phyloP scores from a whole-genome alignment of 345 rosid genomes.

The Trapa bicornis region DNA sequence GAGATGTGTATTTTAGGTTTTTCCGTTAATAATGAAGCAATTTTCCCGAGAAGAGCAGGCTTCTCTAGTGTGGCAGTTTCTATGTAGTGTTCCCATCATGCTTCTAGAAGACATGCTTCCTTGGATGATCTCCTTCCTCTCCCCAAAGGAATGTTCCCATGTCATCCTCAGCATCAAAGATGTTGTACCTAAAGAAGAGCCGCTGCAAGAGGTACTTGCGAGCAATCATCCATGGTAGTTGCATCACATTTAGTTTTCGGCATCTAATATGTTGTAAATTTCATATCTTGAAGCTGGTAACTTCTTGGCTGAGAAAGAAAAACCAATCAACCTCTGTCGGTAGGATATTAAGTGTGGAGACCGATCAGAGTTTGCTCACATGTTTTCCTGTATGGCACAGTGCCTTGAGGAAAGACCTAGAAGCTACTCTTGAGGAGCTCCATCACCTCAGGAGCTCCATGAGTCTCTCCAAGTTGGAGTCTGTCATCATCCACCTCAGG shows the following conservation, averaged over 20 bases:
- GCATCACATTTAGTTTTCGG: constrained; percentile 11
- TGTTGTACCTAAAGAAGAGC: constrained; percentile 32
- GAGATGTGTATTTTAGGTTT: constrained; percentile 32
- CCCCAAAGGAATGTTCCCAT: constrained; percentile 27
- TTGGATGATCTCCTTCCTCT: constrained; percentile 49
- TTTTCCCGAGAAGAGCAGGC: constrained; percentile 50
- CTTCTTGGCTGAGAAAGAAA: constrained; percentile 34
- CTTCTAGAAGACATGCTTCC: constrained; percentile 51
- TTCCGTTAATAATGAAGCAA: constrained; percentile 44
- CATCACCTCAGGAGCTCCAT: constrained; percentile 25
- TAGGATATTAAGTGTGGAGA: constrained; percentile 14
- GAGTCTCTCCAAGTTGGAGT: constrained; percentile 21
- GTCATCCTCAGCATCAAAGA: constrained; percentile 26
- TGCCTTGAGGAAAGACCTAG: constrained; percentile 44
- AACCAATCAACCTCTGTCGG: constrained; percentile 16
- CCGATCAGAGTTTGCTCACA: constrained; percentile 15
- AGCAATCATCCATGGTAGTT: constrained; percentile 10
- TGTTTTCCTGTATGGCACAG: constrained; percentile 45
- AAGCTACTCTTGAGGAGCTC: constrained; percentile 34
- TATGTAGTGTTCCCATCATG: constrained; percentile 54
- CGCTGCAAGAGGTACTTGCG: constrained; percentile 45
- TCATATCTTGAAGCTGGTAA: constrained; percentile 36
- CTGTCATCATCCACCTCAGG: constrained; percentile 34
- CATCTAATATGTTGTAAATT: not conserved
- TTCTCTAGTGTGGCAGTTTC: constrained; percentile 49